Conservation (phyloP, 2,329 filamentous ascomycete genomes). For the Drechslera avenae region DNA sequence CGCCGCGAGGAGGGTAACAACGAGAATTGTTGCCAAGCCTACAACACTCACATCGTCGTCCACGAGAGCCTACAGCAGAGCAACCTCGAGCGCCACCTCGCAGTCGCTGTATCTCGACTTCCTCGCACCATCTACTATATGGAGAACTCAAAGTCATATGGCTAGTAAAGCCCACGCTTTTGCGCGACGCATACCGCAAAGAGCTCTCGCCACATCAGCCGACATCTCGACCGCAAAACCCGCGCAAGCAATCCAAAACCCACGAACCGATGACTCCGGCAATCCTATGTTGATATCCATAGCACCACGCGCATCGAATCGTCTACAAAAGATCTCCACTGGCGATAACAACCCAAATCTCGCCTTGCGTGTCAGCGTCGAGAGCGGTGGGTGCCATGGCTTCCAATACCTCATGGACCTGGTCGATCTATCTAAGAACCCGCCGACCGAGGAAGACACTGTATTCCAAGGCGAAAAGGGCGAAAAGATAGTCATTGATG, state of each 20-base stretch:
- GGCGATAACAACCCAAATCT: constrained; percentile 71
- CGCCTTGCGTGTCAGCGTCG: constrained; percentile 88
- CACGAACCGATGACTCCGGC: constrained; percentile 79
- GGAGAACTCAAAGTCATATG: background rate
- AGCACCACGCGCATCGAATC: constrained; percentile 72
- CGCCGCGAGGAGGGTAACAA: constrained; percentile 16
- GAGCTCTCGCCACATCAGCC: constrained; percentile 43
- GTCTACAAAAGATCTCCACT: constrained; percentile 68
- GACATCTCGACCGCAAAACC: constrained; percentile 31
- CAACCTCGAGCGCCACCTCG: constrained; percentile 26
- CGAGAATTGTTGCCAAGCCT: background rate
- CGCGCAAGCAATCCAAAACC: constrained; percentile 63
- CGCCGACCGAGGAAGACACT: constrained; percentile 74
- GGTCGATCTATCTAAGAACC: constrained; percentile 62
- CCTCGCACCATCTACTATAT: constrained; percentile 31
- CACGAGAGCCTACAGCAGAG: constrained; percentile 27
- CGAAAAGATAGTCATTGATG: constrained; percentile 88
- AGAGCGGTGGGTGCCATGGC: constrained; percentile 93
- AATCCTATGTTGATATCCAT: constrained; percentile 84
- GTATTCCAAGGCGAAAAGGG: constrained; percentile 73
- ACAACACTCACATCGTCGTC: constrained; percentile 8
- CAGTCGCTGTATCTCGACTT: constrained; percentile 40
- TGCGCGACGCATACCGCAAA: constrained; percentile 34
- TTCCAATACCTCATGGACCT: constrained; percentile 97
- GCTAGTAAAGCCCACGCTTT: background rate